Evolutionary conservation across 202 grass and related monocot genomes (phyloP), one percentile per base, ranked within the genome.

Genomic region (Panicum virgatum): DNA sequence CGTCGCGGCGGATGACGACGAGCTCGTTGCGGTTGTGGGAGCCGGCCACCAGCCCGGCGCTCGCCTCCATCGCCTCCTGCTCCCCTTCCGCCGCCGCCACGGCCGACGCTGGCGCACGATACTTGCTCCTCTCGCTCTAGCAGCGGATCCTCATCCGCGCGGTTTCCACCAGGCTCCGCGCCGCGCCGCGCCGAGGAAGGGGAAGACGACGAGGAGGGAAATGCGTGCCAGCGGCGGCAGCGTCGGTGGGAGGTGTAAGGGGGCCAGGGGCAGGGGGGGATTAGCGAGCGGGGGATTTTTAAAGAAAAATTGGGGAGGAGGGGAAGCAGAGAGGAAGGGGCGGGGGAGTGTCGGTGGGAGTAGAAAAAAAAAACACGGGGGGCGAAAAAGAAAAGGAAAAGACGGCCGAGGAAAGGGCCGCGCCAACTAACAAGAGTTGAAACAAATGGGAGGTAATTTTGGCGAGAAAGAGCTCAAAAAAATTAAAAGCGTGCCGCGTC

Each of bases 11-110:
- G 89, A 97, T 97, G 79, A 97, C 94, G 39, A 97, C 94, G 67
- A 97, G 94, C 91, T 97, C 94, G 85, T 97, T 97, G 18, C 94
- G 87, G 88, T 97, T 97, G 82, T 97, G 94, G 39, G 94, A 97
- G 80, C 94, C 94, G 45, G 94, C 94, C 9, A 97, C 91, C 38
- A 97, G 90, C 60, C 94, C 94, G 3, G 94, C 94, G 56, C 88
- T 75, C 56, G 94, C 90, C 91, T 97, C 94, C 94, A 97, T 69
- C 51, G 16, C 50, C n/a, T n/a, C 48, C 37, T 42, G 48, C 34
- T 18, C 45, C 6, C 15, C 36, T 12, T 25, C 32, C 2, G 10
- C n/a, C 16, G 6, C 78, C 51, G 34, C 77, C 47, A 2, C 29
- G 29, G n/a, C 20, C 18, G 75, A 34, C 64, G 62, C 63, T 25